A percentile compares a stretch with the other conserved stretches of the same genome.
Conservation (phyloP, 306 rosid species). For the Quercus variabilis region DNA sequence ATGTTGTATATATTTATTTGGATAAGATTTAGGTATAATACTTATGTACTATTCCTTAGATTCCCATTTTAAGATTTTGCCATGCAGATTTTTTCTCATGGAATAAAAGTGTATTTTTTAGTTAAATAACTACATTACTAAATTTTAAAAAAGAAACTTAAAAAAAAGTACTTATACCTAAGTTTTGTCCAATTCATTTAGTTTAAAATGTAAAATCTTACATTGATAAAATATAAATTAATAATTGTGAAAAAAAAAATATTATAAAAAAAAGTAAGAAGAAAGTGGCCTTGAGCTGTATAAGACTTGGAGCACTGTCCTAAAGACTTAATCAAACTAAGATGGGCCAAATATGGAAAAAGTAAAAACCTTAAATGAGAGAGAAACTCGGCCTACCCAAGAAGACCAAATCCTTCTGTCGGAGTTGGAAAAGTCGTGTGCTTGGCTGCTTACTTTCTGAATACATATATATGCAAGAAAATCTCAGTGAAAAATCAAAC, state of each 20-base stretch:
- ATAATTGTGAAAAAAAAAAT: no score
- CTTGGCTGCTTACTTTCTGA: slow-evolving; percentile 28
- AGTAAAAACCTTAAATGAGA: neutral
- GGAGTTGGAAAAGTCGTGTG: slow-evolving; percentile 29
- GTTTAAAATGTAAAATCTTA: no score
- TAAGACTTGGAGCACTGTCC: slow-evolving; percentile 21
- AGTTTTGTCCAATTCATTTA: no score
- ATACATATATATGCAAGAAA: slow-evolving; percentile 2
- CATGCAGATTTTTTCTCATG: no score
- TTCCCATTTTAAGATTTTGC: fast-evolving
- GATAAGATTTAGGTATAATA: no score
- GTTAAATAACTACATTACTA: fast-evolving
- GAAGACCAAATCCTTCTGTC: slow-evolving; percentile 37
- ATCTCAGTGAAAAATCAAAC: neutral
- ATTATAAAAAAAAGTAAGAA: neutral
- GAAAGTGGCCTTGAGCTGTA: slow-evolving; percentile 42
- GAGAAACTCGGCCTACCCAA: slow-evolving; percentile 36
- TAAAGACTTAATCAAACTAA: slow-evolving; percentile 41
- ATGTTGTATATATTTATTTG: no score
- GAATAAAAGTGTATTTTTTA: no score
- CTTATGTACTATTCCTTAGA: no score
- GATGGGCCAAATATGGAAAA: slow-evolving; percentile 30
- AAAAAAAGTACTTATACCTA: no score
- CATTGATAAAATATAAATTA: no score
- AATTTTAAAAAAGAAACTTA: no score